phyloP scores from a whole-genome alignment of 441 rosid species.

The Hypseocharis bilobata region DNA sequence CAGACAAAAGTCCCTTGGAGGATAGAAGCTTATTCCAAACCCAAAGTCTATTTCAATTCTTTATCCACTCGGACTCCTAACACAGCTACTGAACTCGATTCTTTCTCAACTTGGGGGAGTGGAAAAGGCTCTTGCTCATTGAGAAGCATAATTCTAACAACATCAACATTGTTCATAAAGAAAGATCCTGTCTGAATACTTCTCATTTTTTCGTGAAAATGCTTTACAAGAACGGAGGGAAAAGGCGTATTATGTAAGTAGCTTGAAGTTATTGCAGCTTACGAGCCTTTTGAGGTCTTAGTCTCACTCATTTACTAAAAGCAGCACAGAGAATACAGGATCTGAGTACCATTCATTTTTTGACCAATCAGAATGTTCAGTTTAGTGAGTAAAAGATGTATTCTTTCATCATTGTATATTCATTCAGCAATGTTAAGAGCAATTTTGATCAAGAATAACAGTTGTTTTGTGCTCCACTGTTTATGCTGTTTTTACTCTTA shows the following conservation, averaged over 20 bases:
- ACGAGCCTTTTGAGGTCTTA: constrained; percentile 4
- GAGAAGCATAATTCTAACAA: constrained; percentile 18
- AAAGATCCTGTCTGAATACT: constrained; percentile 4
- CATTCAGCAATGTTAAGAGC: constrained; percentile 17
- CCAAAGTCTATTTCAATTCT: not conserved
- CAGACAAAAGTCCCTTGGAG: constrained; percentile 69
- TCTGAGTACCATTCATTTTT: constrained; percentile 22
- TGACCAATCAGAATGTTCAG: constrained; percentile 15
- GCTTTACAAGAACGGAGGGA: not conserved
- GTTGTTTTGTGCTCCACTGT: constrained; percentile 3
- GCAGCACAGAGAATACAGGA: constrained; percentile 9
- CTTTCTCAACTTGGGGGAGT: constrained; percentile 7
- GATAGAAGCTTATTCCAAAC: constrained; percentile 25
- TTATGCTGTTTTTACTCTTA: too few relatives aligned
- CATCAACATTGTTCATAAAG: not conserved
- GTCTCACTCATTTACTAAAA: not conserved
- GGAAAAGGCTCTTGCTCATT: not conserved
- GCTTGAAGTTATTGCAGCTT: constrained; percentile 7
- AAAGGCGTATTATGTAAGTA: not conserved
- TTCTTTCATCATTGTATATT: constrained; percentile 35
- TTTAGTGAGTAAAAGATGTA: constrained; percentile 16
- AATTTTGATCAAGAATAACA: constrained; percentile 22
- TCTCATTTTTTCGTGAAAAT: not conserved
- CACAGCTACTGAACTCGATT: not conserved
- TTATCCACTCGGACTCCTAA: constrained; percentile 5